A percentile compares a stretch with the other conserved stretches of the same genome.
These are phyloP conservation scores for Macaranga tanarius DNA, from an alignment of 441 rosid genomes.

Conservation along the genomic window DNA sequence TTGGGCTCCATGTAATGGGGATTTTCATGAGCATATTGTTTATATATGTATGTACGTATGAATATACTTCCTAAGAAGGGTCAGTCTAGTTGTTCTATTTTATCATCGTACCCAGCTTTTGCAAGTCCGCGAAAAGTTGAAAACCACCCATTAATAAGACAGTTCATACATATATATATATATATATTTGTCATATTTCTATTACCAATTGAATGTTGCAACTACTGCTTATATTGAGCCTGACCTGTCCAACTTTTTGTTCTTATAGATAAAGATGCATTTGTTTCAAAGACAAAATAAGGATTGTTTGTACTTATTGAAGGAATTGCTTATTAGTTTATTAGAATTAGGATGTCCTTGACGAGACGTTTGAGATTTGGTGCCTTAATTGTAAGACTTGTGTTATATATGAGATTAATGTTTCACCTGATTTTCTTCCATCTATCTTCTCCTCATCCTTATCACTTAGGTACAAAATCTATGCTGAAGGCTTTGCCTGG, in stretches of 20 bases:
- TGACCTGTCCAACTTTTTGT: background rate
- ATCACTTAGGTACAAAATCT: constrained; percentile 69
- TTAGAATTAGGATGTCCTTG: background rate
- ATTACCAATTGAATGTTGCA: background rate
- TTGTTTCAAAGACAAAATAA: background rate
- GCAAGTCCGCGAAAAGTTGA: too few relatives aligned
- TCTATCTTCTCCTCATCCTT: background rate
- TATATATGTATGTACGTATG: background rate
- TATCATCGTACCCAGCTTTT: background rate
- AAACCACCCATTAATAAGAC: background rate
- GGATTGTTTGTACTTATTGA: background rate
- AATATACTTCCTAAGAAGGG: background rate
- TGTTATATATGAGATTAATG: constrained; percentile 1
- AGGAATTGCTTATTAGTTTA: background rate
- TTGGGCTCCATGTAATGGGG: background rate
- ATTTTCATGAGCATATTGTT: background rate
- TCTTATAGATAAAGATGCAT: background rate
- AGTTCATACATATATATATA: too few relatives aligned
- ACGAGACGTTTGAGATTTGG: too few relatives aligned
- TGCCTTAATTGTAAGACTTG: background rate
- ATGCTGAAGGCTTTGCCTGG: constrained; percentile 97
- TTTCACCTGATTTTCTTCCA: background rate
- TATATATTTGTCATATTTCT: background rate
- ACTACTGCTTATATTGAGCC: background rate
- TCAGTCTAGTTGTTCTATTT: background rate